Evolutionary conservation across 2,329 filamentous ascomycete species (phyloP).

Genomic region (Fusarium hainanense): DNA sequence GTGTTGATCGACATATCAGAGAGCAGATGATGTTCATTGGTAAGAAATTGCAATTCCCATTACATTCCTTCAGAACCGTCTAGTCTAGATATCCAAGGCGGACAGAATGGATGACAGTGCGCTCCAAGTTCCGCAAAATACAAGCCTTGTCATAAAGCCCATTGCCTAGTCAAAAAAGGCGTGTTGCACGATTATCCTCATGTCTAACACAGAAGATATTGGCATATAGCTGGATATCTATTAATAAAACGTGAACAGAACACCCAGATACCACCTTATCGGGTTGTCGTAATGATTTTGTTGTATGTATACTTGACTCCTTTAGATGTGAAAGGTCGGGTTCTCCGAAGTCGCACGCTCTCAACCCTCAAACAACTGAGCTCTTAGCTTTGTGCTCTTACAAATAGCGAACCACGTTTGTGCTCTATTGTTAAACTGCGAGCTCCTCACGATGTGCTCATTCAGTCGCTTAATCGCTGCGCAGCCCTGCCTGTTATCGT

Average conservation of each 20-base stretch:
- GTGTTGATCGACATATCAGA: neutral
- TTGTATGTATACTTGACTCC: neutral
- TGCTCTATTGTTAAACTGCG: neutral
- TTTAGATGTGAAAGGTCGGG: neutral
- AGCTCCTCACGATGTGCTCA: neutral
- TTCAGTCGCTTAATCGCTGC: neutral
- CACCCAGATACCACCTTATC: neutral
- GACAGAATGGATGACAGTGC: neutral
- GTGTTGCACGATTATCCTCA: slow-evolving; percentile 17
- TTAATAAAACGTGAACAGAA: slow-evolving; percentile 6
- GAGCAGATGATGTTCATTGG: neutral
- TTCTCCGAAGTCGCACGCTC: slow-evolving; percentile 3
- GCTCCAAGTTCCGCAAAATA: neutral
- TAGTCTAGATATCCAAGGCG: neutral
- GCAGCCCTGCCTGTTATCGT: neutral
- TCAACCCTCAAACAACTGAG: neutral
- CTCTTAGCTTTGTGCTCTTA: neutral
- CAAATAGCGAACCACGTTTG: neutral
- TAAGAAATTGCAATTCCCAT: neutral
- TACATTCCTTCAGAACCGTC: neutral
- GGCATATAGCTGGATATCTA: neutral
- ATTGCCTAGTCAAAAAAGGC: neutral
- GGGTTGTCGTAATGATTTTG: neutral
- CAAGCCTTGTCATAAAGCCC: slow-evolving; percentile 1
- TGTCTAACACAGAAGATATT: slow-evolving; percentile 4